Conservation (phyloP, 2,329 filamentous ascomycete species). For the Fonsecaea nubica region DNA sequence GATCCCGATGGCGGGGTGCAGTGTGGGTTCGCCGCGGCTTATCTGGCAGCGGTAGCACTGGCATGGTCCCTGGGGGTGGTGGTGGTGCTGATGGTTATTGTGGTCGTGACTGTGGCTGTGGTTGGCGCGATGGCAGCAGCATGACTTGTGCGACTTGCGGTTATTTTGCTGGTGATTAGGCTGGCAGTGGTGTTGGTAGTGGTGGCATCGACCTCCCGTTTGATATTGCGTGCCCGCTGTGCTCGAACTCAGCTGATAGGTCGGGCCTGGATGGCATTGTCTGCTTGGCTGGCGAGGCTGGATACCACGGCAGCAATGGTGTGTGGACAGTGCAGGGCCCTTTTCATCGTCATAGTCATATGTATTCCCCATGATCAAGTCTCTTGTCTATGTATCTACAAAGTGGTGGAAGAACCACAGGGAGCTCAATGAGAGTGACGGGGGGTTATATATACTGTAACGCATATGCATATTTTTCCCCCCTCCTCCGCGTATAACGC, state of each 20-base stretch:
- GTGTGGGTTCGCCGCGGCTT: neutral
- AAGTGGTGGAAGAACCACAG: neutral
- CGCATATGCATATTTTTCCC: no score
- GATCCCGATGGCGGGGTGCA: conserved; percentile 2
- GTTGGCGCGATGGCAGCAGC: neutral
- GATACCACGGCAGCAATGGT: neutral
- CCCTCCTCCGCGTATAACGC: no score
- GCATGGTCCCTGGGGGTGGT: neutral
- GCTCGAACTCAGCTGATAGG: no score
- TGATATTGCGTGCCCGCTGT: no score
- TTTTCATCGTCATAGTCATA: neutral
- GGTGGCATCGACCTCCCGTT: neutral
- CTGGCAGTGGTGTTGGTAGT: neutral
- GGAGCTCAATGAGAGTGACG: no score
- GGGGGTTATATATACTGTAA: no score
- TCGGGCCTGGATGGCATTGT: no score
- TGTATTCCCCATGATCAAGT: neutral
- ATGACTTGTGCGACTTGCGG: neutral
- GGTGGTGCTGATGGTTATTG: neutral
- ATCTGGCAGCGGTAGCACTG: conserved; percentile 6
- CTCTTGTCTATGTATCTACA: neutral
- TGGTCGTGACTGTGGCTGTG: no score
- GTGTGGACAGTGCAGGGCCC: neutral
- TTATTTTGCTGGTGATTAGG: neutral
- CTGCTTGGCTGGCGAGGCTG: neutral